Conservation (phyloP, 2,329 filamentous ascomycete species). For the Xylariaceae sp. region DNA sequence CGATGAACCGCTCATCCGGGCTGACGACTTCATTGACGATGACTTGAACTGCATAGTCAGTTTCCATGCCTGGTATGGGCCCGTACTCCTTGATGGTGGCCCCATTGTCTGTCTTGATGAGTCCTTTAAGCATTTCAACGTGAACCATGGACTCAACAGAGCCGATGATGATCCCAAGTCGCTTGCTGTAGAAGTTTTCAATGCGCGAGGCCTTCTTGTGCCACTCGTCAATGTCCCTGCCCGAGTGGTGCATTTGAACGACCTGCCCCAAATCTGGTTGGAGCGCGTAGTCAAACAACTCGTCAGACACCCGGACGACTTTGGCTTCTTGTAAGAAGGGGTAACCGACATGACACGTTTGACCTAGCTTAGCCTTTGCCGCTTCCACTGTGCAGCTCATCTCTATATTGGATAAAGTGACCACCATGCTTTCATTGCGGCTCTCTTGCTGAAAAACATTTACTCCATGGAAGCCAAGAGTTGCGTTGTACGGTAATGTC, state of each 20-base stretch:
- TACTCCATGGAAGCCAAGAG: slow-evolving; percentile 85
- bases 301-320: slow-evolving; percentile 86
- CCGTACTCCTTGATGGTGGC: slow-evolving; percentile 93
- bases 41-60: slow-evolving; percentile 88
- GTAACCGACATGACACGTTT: slow-evolving; percentile 89
- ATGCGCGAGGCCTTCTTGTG: slow-evolving; percentile 82
- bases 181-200: slow-evolving; percentile 87
- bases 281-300: slow-evolving; percentile 86
- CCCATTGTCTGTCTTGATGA: slow-evolving; percentile 88
- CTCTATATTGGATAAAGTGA: slow-evolving; percentile 81
- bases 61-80: slow-evolving; percentile 82
- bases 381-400: slow-evolving; percentile 70
- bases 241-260: slow-evolving; percentile 71
- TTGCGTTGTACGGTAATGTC: slow-evolving; percentile 81
- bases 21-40: slow-evolving; percentile 90
- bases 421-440: slow-evolving; percentile 93
- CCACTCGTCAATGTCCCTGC: slow-evolving; percentile 81
- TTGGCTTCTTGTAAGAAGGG: slow-evolving; percentile 95
- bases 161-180: slow-evolving; percentile 85
- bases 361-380: slow-evolving; percentile 80
- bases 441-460: slow-evolving; percentile 96
- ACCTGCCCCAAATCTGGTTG: slow-evolving; percentile 67
- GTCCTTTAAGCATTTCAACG: slow-evolving; percentile 90
- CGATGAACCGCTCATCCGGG: slow-evolving; percentile 90
- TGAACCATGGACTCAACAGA: slow-evolving; percentile 87